Evolutionary conservation across 495 filamentous ascomycete genomes (phyloP), one percentile per base, ranked within the genome.

Genomic region (Letharia columbiana): DNA sequence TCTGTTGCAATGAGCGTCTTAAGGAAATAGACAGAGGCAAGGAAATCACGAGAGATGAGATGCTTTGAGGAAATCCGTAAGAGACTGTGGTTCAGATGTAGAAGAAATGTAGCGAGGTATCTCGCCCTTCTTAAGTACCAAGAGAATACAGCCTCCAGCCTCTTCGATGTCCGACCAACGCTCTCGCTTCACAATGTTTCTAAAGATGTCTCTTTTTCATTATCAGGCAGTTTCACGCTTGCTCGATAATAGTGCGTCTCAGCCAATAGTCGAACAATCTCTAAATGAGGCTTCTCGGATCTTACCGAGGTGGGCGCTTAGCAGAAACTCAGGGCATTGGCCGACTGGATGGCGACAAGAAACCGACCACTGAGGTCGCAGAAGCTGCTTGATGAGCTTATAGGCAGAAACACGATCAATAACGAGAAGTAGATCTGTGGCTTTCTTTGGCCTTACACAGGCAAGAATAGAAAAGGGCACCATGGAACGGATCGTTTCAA

Each of bases 211-310:
- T 57, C 13, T 49, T 17, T 56, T 57, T 50, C 12, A 44, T 41
- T 44, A 41, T 49, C 61, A 62, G 63, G 40, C 28, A 18, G 70
- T 70, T 72, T 70, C 71, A 69, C 39, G 61, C 57, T 58, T 49
- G 65, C 45, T 63, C 54, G 15, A 44, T 47, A 44, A 50, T 23
- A 49, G 28, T 17, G 17, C 49, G 35, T 68, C 62, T 40, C n/a
- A 64, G 57, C 71, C 71, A 72, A 72, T 72, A 59, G 63, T 61
- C 37, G 52, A 13, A 40, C 33, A 60, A 64, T 63, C 31, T 42
- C 41, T 64, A 33, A 61, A n/a, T 72, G 71, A 68, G 71, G 71
- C 71, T 72, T 66, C 60, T 67, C 68, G 68, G 69, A 39, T 59
- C 40, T 28, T 68, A 52, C 68, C 68, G 68, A 66, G 66, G 33